Evolutionary conservation across 345 rosid genomes (phyloP), one percentile per base, ranked within the genome.

Genomic region (Kernera saxatilis): DNA sequence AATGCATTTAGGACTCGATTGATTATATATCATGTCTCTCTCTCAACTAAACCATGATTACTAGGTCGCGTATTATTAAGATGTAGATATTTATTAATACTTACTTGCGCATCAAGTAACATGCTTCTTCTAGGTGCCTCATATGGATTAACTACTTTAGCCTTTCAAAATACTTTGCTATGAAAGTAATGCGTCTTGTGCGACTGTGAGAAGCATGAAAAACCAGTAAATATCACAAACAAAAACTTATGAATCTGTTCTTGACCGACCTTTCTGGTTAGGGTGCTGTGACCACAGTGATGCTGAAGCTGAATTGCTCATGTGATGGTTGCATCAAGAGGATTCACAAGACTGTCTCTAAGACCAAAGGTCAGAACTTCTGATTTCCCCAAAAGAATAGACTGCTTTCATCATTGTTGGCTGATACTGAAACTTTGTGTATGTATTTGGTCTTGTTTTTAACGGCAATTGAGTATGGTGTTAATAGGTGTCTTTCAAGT

Each of bases 291-390:
- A 83, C 70, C 64, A 84, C 86, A 81, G 85, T 82, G 77, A 82
- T 82, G 9, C 74, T 91, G 73, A 91, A 89, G 77, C 64, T 94
- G 78, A 45, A 17, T 2, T 75, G 87, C 52, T 83, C 87, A 48
- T 94, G 96, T 74, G 75, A 72, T n/a, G 97, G 99, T 21, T 94
- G 99, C 78, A 58, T 80, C 39, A 86, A 62, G 43, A 94, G 74
- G 89, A 85, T 94, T 72, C 51, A 27, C 59, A 89, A 82, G 72
- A 69, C 67, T 1, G 62, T 84, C 64, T 39, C 52, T 14, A 86
- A 79, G 64, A 77, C 88, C 63, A 80, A 83, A 77, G 99, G 99
- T 91, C 41, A 56, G 10, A 66, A 0, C 15, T 17, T 50, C 0
- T 51, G 40, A 39, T 7, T 35, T 35, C 17, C 44, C 44, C n/a